phyloP scores from a whole-genome alignment of 371 early-diverging fungal genomes.

The Mortierella sp. region DNA sequence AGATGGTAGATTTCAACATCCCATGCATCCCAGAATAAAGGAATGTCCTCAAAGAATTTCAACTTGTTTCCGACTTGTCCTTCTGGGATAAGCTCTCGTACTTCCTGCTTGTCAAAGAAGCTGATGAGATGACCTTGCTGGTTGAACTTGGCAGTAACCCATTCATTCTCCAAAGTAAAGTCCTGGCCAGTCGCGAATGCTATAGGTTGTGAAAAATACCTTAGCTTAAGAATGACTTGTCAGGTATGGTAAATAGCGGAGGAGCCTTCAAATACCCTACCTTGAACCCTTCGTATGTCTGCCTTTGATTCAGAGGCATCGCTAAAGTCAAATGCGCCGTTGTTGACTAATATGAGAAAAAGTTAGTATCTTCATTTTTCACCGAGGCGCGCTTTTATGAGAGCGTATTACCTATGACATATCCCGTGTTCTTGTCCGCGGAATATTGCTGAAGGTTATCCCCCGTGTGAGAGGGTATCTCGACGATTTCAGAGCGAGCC shows the following conservation, averaged over 20 bases:
- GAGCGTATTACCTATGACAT: constrained; percentile 29
- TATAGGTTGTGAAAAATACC: not conserved
- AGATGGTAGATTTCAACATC: constrained; percentile 92
- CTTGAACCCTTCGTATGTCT: constrained; percentile 9
- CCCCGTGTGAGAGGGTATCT: constrained; percentile 61
- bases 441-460: constrained; percentile 62
- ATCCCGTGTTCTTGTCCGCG: constrained; percentile 60
- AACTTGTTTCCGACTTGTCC: constrained; percentile 84
- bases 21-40: constrained; percentile 65
- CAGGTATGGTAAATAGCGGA: no score
- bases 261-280: constrained; percentile 3
- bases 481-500: constrained; percentile 78
- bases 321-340: constrained; percentile 19
- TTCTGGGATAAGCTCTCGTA: constrained; percentile 79
- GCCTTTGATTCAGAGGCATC: constrained; percentile 17
- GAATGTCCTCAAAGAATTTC: constrained; percentile 86
- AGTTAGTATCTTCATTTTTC: not conserved
- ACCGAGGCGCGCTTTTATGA: not conserved
- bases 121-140: constrained; percentile 76
- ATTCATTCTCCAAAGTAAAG: constrained; percentile 79
- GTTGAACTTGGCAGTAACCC: constrained; percentile 77
- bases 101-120: constrained; percentile 70
- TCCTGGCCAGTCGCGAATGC: constrained; percentile 49
- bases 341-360: constrained; percentile 21
- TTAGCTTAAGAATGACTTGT: not conserved